phyloP scores from a whole-genome alignment of 1,139 yeast species.

The Geotrichum klebahnii region DNA sequence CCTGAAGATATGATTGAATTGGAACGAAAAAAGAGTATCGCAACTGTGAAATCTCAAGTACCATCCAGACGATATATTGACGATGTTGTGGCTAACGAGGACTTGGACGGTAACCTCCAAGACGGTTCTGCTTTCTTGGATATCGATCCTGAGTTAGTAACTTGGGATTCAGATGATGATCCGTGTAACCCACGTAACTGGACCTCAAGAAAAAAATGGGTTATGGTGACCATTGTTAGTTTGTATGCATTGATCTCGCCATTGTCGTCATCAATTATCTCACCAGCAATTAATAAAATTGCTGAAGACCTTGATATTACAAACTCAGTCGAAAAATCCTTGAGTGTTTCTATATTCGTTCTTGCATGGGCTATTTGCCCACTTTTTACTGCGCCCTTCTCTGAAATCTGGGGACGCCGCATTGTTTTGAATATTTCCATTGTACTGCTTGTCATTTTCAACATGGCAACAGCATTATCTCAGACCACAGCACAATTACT shows the following conservation, averaged over 20 bases:
- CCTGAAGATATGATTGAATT: slow-evolving; percentile 11
- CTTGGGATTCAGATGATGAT: slow-evolving; percentile 63
- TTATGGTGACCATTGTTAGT: slow-evolving; percentile 49
- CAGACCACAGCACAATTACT: slow-evolving; percentile 53
- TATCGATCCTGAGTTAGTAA: slow-evolving; percentile 58
- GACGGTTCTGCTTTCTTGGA: slow-evolving; percentile 50
- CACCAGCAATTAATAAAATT: slow-evolving; percentile 54
- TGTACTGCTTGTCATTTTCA: slow-evolving; percentile 51
- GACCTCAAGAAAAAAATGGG: slow-evolving; percentile 43
- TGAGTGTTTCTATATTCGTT: slow-evolving; percentile 56
- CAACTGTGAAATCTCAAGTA: slow-evolving; percentile 8
- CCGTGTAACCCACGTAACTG: slow-evolving; percentile 62
- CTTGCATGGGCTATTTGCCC: slow-evolving; percentile 64
- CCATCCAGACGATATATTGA: slow-evolving; percentile 15
- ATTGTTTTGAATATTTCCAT: slow-evolving; percentile 51
- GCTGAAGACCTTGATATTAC: slow-evolving; percentile 45
- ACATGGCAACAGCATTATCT: slow-evolving; percentile 55
- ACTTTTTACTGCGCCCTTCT: slow-evolving; percentile 55
- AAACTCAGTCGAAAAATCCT: slow-evolving; percentile 42
- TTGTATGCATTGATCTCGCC: slow-evolving; percentile 55
- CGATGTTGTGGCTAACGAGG: slow-evolving; percentile 19
- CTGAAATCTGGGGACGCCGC: slow-evolving; percentile 57
- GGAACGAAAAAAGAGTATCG: slow-evolving; percentile 12
- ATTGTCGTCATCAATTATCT: slow-evolving; percentile 54
- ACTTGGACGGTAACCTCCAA: slow-evolving; percentile 10